Evolutionary conservation across 495 filamentous ascomycete genomes (phyloP), one percentile per base, ranked within the genome.

Genomic region (Hyphodiscus hymeniophilus): DNA sequence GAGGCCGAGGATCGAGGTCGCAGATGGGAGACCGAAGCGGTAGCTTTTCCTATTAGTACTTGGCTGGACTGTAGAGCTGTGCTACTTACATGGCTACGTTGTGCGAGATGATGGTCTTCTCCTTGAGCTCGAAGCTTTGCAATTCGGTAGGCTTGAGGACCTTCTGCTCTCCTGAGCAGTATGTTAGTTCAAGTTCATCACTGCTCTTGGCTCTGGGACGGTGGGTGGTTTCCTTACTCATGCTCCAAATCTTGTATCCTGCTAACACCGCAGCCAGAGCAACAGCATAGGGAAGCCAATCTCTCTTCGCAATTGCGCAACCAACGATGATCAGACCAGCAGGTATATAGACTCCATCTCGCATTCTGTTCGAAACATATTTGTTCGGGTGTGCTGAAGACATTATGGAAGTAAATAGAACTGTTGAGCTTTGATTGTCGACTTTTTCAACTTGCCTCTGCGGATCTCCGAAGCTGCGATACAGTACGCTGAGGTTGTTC

Each of bases 71-170:
- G 10, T 36, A 35, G 32, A 20, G 11, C 38, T 7, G 34, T 34
- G 41, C 33, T 5, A 20, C 75, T 43, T 66, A 86, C 80, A 98
- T 95, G 63, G 89, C 87, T 46, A 95, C 91, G 75, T 96, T 97
- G 76, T 95, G 91, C 17, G 91, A 94, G 66, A 95, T 81, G 47
- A 87, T 75, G 28, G 80, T 96, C 75, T 91, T 95, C 65, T 95
- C 85, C 63, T 82, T 84, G 46, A 97, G 77, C 54, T 81, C 77
- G 64, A 95, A 96, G 26, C 92, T 71, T 63, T 95, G 91, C 75
- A 90, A 96, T 33, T 74, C 73, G 56, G 81, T 79, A 8, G 88
- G 88, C 68, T 89, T 92, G 61, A 98, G 77, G 51, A 89, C 81
- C 67, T 87, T 89, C 58, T 81, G 74, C 32, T 80, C 72, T 52